Evolutionary conservation across 192 early-diverging fungal species (phyloP).

Genomic region (Mortierella alpina): DNA sequence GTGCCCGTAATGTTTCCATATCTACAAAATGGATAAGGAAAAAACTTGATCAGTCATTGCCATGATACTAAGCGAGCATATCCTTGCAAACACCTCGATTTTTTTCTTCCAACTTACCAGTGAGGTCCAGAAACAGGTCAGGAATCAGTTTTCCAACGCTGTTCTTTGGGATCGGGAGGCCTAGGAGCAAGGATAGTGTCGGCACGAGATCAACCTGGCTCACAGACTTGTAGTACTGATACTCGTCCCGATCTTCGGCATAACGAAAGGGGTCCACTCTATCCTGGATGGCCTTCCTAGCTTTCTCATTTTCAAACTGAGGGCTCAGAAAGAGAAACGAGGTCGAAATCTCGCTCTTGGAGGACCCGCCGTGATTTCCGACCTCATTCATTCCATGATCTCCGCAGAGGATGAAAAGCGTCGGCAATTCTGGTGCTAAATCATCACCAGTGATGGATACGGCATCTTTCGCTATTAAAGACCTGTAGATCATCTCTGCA

Average conservation of each 20-base stretch:
- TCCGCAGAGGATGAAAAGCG: constrained; percentile 81
- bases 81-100: too few relatives aligned
- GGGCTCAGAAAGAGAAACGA: constrained; percentile 63
- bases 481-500: constrained; percentile 64
- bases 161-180: constrained; percentile 93
- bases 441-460: not conserved
- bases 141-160: constrained; percentile 89
- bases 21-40: constrained; percentile 18
- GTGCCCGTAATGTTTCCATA: constrained; percentile 59
- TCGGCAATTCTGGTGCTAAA: constrained; percentile 57
- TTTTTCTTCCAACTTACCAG: constrained; percentile 26
- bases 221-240: constrained; percentile 68
- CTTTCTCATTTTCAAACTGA: not conserved
- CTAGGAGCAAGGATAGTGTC: constrained; percentile 82
- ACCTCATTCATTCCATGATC: constrained; percentile 88
- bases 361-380: constrained; percentile 72
- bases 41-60: too few relatives aligned
- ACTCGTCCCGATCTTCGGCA: constrained; percentile 34
- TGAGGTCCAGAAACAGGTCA: constrained; percentile 71
- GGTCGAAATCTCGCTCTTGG: constrained; percentile 63
- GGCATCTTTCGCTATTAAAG: constrained; percentile 17
- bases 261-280: constrained; percentile 47
- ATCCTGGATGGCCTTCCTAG: constrained; percentile 12
- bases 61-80: too few relatives aligned
- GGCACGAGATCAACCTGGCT: constrained; percentile 93